Percentiles rank a stretch among this genome's conserved stretches.
These are phyloP conservation scores for Eleusine indica DNA, from an alignment of 176 grass and related monocot species.

Conservation along the genomic window DNA sequence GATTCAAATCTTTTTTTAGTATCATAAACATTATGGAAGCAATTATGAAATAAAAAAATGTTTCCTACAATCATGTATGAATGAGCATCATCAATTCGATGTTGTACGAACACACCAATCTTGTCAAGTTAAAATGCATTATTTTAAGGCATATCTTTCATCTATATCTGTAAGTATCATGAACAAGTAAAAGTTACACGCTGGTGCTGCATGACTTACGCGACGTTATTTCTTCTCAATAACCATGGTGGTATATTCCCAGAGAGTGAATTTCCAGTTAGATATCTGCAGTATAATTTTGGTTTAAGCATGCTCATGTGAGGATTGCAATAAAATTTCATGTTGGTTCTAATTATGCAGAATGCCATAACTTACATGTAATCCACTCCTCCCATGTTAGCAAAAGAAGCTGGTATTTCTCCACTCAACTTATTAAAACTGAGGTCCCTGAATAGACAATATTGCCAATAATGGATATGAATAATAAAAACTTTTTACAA, in stretches of 20 bases:
- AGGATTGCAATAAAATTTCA: slow-evolving; percentile 21
- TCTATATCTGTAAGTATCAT: slow-evolving; percentile 27
- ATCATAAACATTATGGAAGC: neutral
- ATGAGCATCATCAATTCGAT: neutral
- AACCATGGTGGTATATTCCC: slow-evolving; percentile 81
- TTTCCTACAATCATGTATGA: slow-evolving; percentile 10
- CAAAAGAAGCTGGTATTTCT: slow-evolving; percentile 70
- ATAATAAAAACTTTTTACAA: slow-evolving; percentile 18
- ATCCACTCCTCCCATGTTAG: slow-evolving; percentile 57
- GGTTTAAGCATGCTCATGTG: slow-evolving; percentile 20
- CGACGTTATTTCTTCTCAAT: slow-evolving; percentile 63
- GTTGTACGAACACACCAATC: neutral
- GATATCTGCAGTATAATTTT: slow-evolving; percentile 60
- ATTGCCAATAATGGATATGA: slow-evolving; percentile 34
- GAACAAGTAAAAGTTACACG: neutral
- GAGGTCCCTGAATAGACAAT: slow-evolving; percentile 71
- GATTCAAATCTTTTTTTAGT: neutral
- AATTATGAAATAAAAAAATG: neutral
- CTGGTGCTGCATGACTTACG: slow-evolving; percentile 59
- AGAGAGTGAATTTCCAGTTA: slow-evolving; percentile 78
- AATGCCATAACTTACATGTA: slow-evolving; percentile 68
- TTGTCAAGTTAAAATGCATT: neutral
- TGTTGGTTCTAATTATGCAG: slow-evolving; percentile 20
- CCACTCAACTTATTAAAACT: slow-evolving; percentile 85
- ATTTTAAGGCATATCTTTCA: neutral